Evolutionary conservation across 2,329 filamentous ascomycete species (phyloP), one percentile per base, ranked within the genome.

Genomic region (Cyphellophora europaea): DNA sequence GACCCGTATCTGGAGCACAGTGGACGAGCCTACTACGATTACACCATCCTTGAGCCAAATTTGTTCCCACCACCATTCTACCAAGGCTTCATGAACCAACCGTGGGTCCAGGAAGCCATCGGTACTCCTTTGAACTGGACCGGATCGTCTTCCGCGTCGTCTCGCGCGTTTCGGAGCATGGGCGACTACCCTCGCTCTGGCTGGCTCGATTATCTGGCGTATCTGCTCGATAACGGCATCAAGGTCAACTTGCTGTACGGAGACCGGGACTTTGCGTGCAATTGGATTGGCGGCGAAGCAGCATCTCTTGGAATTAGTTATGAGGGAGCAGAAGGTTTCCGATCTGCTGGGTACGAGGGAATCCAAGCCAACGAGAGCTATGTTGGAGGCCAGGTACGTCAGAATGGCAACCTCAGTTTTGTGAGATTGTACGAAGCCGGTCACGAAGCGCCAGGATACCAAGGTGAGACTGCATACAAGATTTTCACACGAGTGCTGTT

Each of bases 181-280:
- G 38, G 38, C 18, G 38, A 41, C 30, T 32, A 17, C 30, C 11
- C 17, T 2, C 19, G 35, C n/a, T 59, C 60, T 2, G 13, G 13
- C 19, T 18, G 19, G 11, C 15, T 36, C 19, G 61, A 65, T 23
- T 57, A 55, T 42, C 33, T 69, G 8, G 61, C 63, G 21, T 71
- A 69, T 39, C 56, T 79, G 2, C 63, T 79, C 4, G 72, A 77
- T 32, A 58, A 61, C 11, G 71, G 71, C 6, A 62, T 77, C 33
- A 72, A 73, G 40, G 71, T 77, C 3, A 61, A 69, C 25, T 53
- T 77, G 17, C 58, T 74, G 25, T 74, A 76, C 46, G 73, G 73
- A 2, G 74, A 77, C 48, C 62, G 69, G 3, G 72, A 77, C 48
- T 77, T 65, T 41, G 57, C 57, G 1, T 65, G 63, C 47, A 68